A percentile compares a stretch with the other conserved stretches of the same genome.
Conservation (phyloP, 202 grass and related monocot species). For the Musa balbisiana region DNA sequence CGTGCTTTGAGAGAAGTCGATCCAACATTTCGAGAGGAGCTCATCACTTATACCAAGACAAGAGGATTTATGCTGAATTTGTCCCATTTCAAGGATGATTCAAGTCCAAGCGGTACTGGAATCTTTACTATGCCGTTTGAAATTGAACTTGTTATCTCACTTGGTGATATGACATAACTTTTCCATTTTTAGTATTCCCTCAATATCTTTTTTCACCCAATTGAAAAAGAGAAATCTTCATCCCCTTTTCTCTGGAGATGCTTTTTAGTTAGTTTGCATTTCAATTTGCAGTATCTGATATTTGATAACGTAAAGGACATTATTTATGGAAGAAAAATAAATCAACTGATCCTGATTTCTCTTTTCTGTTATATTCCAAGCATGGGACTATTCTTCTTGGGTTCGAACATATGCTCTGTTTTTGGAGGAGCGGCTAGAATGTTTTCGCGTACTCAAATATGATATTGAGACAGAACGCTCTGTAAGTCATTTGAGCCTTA, state of each 20-base stretch:
- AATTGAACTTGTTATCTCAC: conserved; percentile 9
- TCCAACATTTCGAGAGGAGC: conserved; percentile 30
- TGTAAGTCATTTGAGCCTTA: conserved; percentile 20
- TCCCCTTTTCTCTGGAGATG: no score
- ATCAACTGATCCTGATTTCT: conserved; percentile 14
- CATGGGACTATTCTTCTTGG: conserved; percentile 44
- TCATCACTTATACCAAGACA: conserved; percentile 12
- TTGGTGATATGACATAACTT: not conserved
- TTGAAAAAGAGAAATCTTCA: no score
- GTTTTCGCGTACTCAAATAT: conserved; percentile 33
- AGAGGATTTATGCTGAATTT: conserved; percentile 37
- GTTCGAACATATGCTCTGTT: conserved; percentile 43
- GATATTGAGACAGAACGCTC: conserved; percentile 29
- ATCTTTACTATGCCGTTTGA: not conserved
- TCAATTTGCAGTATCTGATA: not conserved
- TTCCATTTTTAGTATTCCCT: not conserved
- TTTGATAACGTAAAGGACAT: not conserved
- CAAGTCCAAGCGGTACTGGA: conserved; percentile 31
- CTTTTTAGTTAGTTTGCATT: not conserved
- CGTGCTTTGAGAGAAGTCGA: conserved; percentile 41
- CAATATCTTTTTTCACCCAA: not conserved
- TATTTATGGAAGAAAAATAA: conserved; percentile 2
- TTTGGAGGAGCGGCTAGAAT: conserved; percentile 39
- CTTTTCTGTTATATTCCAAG: conserved; percentile 17
- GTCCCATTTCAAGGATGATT: conserved; percentile 48